These are phyloP conservation scores for Heterobasidion parviporum DNA, from an alignment of 1,284 basidiomycete genomes.

Conservation along the genomic window DNA sequence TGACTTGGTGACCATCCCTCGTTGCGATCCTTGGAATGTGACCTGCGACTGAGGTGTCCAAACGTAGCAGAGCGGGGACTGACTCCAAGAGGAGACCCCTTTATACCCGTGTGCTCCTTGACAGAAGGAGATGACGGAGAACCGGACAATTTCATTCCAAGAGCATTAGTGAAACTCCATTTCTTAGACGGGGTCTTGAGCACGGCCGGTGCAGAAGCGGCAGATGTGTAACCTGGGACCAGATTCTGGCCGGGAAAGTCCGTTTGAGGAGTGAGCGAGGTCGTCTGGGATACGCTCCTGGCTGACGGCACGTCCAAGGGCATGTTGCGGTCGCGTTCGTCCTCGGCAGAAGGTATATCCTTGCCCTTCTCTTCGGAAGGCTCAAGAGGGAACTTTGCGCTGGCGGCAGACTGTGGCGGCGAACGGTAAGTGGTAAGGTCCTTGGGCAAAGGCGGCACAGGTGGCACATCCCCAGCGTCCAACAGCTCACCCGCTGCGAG, in stretches of 20 bases:
- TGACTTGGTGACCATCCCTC: constrained; percentile 60
- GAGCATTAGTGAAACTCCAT: constrained; percentile 89
- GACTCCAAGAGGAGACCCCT: constrained; percentile 43
- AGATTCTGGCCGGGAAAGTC: constrained; percentile 18
- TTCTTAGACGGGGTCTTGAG: constrained; percentile 82
- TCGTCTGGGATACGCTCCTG: not conserved
- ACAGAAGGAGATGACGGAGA: constrained; percentile 56
- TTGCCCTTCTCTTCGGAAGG: constrained; percentile 21
- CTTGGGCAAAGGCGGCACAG: constrained; percentile 94
- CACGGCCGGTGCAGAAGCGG: constrained; percentile 31
- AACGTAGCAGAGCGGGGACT: constrained; percentile 61
- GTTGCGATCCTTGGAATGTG: constrained; percentile 53
- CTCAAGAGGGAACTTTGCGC: constrained; percentile 31
- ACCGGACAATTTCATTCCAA: constrained; percentile 73
- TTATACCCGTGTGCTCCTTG: constrained; percentile 29
- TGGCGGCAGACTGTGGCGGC: constrained; percentile 45
- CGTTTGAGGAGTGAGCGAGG: constrained; percentile 17
- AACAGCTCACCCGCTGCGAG: constrained; percentile 47
- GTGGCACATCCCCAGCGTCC: constrained; percentile 65
- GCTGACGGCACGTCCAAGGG: constrained; percentile 45
- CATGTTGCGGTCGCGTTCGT: constrained; percentile 29
- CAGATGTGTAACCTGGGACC: constrained; percentile 23
- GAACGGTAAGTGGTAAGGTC: constrained; percentile 71
- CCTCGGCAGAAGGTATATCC: not conserved
- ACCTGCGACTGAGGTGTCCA: constrained; percentile 55